These are phyloP conservation scores for Plenodomus biglobosus DNA, from an alignment of 2,329 filamentous ascomycete genomes.

Conservation along the genomic window DNA sequence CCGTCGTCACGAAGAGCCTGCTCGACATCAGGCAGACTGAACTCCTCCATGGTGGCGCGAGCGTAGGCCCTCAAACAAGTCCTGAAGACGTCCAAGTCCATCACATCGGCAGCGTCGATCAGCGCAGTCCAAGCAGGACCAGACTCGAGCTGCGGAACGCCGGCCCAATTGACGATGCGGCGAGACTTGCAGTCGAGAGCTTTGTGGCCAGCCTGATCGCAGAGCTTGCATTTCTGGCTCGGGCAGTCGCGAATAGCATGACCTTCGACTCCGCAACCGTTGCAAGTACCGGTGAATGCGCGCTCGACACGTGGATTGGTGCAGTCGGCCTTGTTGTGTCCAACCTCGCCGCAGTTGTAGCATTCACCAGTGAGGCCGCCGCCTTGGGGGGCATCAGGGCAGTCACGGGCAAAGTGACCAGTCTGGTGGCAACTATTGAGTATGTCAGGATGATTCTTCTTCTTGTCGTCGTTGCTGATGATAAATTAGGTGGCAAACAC, in stretches of 20 bases:
- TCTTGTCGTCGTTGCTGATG: background rate
- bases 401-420: conserved; percentile 54
- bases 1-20: conserved; percentile 52
- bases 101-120: conserved; percentile 51
- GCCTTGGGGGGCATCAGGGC: conserved; percentile 47
- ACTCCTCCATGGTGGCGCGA: conserved; percentile 41
- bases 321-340: conserved; percentile 66
- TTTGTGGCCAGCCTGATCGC: conserved; percentile 53
- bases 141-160: conserved; percentile 51
- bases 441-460: conserved; percentile 36
- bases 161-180: conserved; percentile 37
- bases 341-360: conserved; percentile 62
- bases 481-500: conserved; percentile 14
- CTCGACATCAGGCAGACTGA: conserved; percentile 54
- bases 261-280: conserved; percentile 56
- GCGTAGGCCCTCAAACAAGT: conserved; percentile 52
- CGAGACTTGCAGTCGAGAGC: conserved; percentile 52
- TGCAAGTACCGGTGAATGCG: conserved; percentile 60
- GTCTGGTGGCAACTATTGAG: conserved; percentile 44
- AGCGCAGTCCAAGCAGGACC: conserved; percentile 55
- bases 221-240: conserved; percentile 58
- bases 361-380: conserved; percentile 51
- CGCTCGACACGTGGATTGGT: conserved; percentile 57
- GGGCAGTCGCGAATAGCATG: conserved; percentile 66
- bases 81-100: conserved; percentile 55